phyloP scores from a whole-genome alignment of 192 early-diverging fungal genomes.

The Phlyctochytrium bullatum region DNA sequence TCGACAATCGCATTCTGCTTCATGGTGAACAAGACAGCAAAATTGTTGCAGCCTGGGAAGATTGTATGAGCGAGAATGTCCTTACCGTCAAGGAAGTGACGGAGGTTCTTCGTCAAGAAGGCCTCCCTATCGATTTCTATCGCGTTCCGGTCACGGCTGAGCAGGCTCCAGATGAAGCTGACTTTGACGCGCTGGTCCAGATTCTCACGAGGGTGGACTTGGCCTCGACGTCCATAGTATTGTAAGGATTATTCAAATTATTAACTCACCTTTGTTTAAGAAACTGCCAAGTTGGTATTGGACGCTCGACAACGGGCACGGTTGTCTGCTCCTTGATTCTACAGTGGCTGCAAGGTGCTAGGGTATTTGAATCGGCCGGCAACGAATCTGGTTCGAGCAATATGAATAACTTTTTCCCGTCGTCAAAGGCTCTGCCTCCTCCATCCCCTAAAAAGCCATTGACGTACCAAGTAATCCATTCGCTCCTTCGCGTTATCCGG shows the following conservation, averaged over 20 bases:
- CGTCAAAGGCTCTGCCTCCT: no score
- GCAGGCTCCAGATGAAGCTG: constrained; percentile 45
- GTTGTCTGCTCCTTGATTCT: constrained; percentile 37
- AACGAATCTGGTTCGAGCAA: no score
- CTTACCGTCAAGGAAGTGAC: constrained; percentile 52
- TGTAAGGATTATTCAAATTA: constrained; percentile 30
- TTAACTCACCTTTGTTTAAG: constrained; percentile 13
- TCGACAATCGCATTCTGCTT: constrained; percentile 52
- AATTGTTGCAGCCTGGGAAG: constrained; percentile 57
- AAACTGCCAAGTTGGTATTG: constrained; percentile 64
- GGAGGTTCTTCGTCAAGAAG: constrained; percentile 36
- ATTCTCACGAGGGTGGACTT: constrained; percentile 42
- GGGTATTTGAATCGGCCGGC: background rate
- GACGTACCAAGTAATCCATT: constrained; percentile 59
- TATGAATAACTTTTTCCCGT: no score
- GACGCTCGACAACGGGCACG: constrained; percentile 60
- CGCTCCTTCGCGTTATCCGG: constrained; percentile 57
- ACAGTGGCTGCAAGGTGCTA: constrained; percentile 35
- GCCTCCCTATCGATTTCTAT: constrained; percentile 36
- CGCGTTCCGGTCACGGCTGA: constrained; percentile 66
- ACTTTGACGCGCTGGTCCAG: constrained; percentile 54
- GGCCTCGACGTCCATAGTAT: constrained; percentile 44
- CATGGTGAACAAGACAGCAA: constrained; percentile 51
- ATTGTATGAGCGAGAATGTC: constrained; percentile 50
- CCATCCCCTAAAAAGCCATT: constrained; percentile 12